These are phyloP conservation scores for Cucurbita pepo DNA, from an alignment of 306 rosid genomes.

Conservation along the genomic window DNA sequence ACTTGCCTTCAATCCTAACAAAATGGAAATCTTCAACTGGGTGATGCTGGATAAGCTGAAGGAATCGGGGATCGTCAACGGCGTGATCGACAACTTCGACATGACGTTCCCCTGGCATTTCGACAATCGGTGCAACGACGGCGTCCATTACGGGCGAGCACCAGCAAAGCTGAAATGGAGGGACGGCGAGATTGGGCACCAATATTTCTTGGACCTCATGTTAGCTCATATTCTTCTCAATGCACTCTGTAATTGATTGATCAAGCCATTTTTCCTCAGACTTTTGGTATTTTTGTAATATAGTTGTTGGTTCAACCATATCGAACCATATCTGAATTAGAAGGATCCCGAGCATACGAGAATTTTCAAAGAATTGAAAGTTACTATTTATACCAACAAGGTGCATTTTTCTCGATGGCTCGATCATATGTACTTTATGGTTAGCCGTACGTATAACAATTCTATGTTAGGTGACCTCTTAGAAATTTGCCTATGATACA, in stretches of 20 bases:
- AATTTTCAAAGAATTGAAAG: too few species aligned
- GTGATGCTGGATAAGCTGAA: constrained; percentile 51
- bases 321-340: too few species aligned
- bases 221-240: constrained; percentile 71
- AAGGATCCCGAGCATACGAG: too few species aligned
- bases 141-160: constrained; percentile 81
- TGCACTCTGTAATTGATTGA: constrained; percentile 36
- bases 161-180: constrained; percentile 70
- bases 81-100: constrained; percentile 75
- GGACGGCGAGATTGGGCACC: constrained; percentile 77
- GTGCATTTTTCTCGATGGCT: too few species aligned
- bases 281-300: too few species aligned
- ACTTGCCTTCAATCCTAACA: constrained; percentile 61
- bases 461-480: too few species aligned
- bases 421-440: too few species aligned
- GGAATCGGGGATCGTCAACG: constrained; percentile 39
- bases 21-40: constrained; percentile 74
- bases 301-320: too few species aligned
- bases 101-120: constrained; percentile 89
- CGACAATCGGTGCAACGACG: constrained; percentile 71
- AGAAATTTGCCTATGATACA: too few species aligned
- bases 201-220: constrained; percentile 82
- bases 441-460: too few species aligned
- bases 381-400: too few species aligned
- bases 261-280: too few species aligned